Base-by-base conservation (phyloP, 805 yeast genomes). In the Metschnikowia sp. region DNA sequence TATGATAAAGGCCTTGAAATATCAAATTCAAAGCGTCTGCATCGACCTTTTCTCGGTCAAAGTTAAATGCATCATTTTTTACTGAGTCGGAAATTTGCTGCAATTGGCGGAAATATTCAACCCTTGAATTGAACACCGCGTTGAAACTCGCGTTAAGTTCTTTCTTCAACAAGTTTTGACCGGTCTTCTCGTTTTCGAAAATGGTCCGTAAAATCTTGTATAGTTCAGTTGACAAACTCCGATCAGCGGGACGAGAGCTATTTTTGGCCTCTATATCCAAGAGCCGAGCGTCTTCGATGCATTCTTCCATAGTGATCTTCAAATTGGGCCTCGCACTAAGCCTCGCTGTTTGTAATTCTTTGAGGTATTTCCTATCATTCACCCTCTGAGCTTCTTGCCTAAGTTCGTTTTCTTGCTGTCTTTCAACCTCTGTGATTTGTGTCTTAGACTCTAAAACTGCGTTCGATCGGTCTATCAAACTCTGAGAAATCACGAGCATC, bases 51-150 rank as follows among this genome's bases (percentile, higher is more conserved):
- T 46, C 55, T 31, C 44, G 51, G 2, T 35, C 10, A 32, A 53
- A 44, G 3, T 18, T 39, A 22, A 41, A 51, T 3, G 44, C 35
- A 15, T 55, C 47, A 63, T 58, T 49, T 8, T 77, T 76, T 32
- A 92, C 91, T 36, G 83, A 82, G 65, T 94, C 98, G 0, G 97
- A 89, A 22, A 91, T 76, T 44, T 76, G 84, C 64, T 94, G 99
- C 30, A 94, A 74, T 51, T 88, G 91, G 56, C 83, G 82, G 68
- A 84, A 94, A 63, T 91, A 94, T 37, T 78, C 86, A 34, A 92
- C 77, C 44, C 92, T 81, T n/a, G 83, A 70, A 64, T 92, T 94
- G 67, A 83, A 92, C 0, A 87, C 76, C 31, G 77, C 76, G 52
- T 88, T 81, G 50, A 83, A 69, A 37, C 71, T 69, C 18, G 77